Percentiles rank a stretch among this genome's conserved stretches.
These are phyloP conservation scores for Fusarium albidum DNA, from an alignment of 2,329 filamentous ascomycete genomes.

Conservation along the genomic window DNA sequence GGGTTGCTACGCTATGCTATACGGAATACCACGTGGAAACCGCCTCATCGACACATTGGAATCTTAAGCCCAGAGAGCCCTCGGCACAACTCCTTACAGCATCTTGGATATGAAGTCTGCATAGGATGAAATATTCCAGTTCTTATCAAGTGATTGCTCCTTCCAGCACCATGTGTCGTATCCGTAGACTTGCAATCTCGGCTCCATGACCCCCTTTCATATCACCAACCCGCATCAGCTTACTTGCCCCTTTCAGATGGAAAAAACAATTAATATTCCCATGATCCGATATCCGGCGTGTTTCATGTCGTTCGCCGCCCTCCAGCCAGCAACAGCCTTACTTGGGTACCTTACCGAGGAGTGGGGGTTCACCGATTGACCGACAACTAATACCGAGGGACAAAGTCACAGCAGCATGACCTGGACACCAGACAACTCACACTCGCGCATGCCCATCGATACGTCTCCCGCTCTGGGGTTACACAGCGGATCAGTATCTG, in stretches of 20 bases:
- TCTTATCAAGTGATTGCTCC: too few relatives aligned
- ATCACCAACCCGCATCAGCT: too few relatives aligned
- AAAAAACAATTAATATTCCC: neutral
- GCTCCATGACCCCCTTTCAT: neutral
- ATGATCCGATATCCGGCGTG: neutral
- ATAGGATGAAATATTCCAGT: too few relatives aligned
- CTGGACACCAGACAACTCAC: constrained; percentile 4
- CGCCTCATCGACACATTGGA: too few relatives aligned
- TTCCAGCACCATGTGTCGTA: too few relatives aligned
- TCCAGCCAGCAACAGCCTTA: neutral
- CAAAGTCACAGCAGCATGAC: constrained; percentile 20
- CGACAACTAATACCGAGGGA: too few relatives aligned
- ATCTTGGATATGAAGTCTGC: too few relatives aligned
- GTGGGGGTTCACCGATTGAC: constrained; percentile 6
- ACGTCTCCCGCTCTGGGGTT: neutral
- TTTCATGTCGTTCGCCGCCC: neutral
- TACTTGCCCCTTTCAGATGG: neutral
- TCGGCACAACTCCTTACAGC: too few relatives aligned
- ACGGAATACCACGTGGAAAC: neutral
- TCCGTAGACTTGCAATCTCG: neutral
- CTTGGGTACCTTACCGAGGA: neutral
- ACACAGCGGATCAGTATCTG: constrained; percentile 5
- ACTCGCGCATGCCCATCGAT: neutral
- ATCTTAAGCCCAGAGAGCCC: too few relatives aligned
- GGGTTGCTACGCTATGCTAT: neutral